Evolutionary conservation across 2,329 filamentous ascomycete genomes (phyloP), one percentile per base, ranked within the genome.

Genomic region (Tolypocladium amazonense): DNA sequence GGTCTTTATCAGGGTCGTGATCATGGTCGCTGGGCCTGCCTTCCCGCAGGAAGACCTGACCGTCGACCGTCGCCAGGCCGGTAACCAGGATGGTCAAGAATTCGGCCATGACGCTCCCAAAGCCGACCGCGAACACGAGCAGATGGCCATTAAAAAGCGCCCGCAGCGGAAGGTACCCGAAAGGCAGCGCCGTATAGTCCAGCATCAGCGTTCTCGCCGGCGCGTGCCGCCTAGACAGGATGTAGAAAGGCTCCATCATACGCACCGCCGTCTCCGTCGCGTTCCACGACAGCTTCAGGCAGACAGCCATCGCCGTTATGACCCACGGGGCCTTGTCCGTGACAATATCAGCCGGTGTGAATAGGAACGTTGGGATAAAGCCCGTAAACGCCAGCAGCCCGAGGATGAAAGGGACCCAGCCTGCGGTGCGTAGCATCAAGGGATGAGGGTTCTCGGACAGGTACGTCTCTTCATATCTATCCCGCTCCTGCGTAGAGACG

Each of bases 241-340:
- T 82, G 68, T 87, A 89, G 68, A 88, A 91, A 2, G 88, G 88
- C 70, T 90, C 87, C 71, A 90, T 83, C 79, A 90, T 86, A 50
- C 88, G 85, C 55, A 90, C 79, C 33, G 85, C 82, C 59, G 82
- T 86, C 67, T 90, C 88, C 62, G 90, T 77, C 3, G 83, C 82
- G 62, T 81, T 81, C 88, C 87, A 91, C 54, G 80, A 75, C 27
- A 90, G 78, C 70, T 89, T 89, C 66, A 90, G 80, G 60, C 78
- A 72, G 25, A 89, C 86, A 1, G 87, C 85, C 8, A 89, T 67
- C 3, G 80, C 79, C 0, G 88, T 90, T 38, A 89, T 73, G 9
- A 86, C 73, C 80, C 85, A 89, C 0, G 87, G 84, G 1, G 84
- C 78, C 62, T 81, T 82, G 59, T 88, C 80, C 1, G 84, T 84